Evolutionary conservation across 345 rosid genomes (phyloP), one percentile per base, ranked within the genome.

Genomic region (Brassica nigra): DNA sequence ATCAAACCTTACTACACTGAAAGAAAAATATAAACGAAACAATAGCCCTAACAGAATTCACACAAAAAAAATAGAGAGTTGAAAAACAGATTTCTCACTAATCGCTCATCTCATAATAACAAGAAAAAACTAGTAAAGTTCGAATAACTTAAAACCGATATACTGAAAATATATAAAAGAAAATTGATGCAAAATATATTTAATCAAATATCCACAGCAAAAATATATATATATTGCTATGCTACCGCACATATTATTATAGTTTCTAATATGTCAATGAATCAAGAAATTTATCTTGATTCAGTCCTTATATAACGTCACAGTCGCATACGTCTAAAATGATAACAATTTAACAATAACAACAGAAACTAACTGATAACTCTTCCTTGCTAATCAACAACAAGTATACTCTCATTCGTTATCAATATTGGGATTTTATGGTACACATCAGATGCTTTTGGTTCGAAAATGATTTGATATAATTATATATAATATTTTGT

Each of bases 401-500:
- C 81, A 54, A 71, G 33, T 33, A 73, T 67, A 6, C 68, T 73
- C 57, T 23, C 67, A 59, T 79, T 67, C 62, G 55, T 58, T 66
- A 66, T 73, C 78, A 67, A 66, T 67, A 79, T 33, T 74, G 75
- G 14, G 78, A 61, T 18, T 34, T 67, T 79, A 57, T 62, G 64
- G 69, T 62, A 61, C 9, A 66, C 69, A 79, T 79, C 70, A 79
- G 37, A 59, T 61, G 57, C 58, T 49, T 79, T 74, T 73, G 55
- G 11, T 33, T 4, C 14, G 64, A 68, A 73, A 67, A 30, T 1
- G 73, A 66, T 55, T 18, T 23, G 12, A 59, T 59, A 5, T 54
- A 54, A 54, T 6, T 8, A 49, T 49, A 30, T 14, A 66, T 34
- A 67, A 31, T 58, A 54, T 73, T 79, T 66, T 79, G 27, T 67